These are phyloP conservation scores for Atkinsonella hypoxylon DNA, from an alignment of 2,329 filamentous ascomycete genomes.

Conservation along the genomic window DNA sequence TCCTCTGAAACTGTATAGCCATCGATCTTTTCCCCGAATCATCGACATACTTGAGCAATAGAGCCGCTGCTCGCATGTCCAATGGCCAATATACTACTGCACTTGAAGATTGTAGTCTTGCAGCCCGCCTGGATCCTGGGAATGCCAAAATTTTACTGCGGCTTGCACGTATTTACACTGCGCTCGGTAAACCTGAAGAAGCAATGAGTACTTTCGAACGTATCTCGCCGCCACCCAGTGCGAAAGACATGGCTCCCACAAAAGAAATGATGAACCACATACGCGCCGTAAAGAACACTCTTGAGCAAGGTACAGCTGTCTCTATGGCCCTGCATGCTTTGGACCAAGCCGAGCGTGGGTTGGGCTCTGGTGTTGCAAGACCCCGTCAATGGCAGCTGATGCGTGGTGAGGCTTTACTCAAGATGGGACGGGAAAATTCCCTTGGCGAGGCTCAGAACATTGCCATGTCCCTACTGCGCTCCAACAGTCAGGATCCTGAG, in stretches of 20 bases:
- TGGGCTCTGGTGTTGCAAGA: conserved; percentile 63
- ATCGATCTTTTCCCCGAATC: conserved; percentile 79
- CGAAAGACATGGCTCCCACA: conserved; percentile 76
- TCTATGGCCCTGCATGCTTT: conserved; percentile 90
- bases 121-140: conserved; percentile 70
- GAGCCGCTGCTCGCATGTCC: conserved; percentile 88
- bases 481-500: conserved; percentile 86
- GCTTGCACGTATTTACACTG: conserved; percentile 81
- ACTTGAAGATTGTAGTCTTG: conserved; percentile 73
- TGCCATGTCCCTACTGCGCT: conserved; percentile 73
- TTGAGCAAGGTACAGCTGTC: conserved; percentile 63
- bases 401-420: conserved; percentile 81
- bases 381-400: conserved; percentile 91
- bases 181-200: conserved; percentile 74
- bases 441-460: conserved; percentile 87
- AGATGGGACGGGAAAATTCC: conserved; percentile 82
- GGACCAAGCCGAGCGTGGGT: conserved; percentile 73
- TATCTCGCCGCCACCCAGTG: conserved; percentile 68
- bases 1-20: conserved; percentile 37
- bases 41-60: conserved; percentile 85
- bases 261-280: conserved; percentile 77
- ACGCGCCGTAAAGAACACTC: conserved; percentile 63
- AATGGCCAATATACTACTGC: conserved; percentile 68
- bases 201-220: conserved; percentile 71
- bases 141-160: conserved; percentile 84